Percentiles rank a stretch among this genome's conserved stretches.
phyloP scores from a whole-genome alignment of 164 flowering plant genomes.

The Sedum album region DNA sequence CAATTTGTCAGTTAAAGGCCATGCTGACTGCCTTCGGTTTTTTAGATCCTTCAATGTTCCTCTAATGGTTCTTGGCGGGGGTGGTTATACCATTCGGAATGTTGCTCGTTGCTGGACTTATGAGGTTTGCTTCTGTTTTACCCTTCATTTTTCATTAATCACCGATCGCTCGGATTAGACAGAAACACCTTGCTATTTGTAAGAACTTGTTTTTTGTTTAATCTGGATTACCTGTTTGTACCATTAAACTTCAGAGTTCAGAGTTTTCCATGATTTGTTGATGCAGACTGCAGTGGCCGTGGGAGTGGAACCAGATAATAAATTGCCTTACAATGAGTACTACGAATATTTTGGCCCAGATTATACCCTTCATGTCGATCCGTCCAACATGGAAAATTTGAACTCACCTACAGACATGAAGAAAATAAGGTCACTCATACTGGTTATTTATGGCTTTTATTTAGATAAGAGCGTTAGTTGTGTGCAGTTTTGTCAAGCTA shows the following conservation, averaged over 20 bases:
- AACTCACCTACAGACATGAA: slow-evolving; percentile 66
- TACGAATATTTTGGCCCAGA: slow-evolving; percentile 94
- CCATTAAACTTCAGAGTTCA: background rate
- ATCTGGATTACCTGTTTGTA: background rate
- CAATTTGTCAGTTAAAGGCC: slow-evolving; percentile 86
- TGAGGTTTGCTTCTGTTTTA: slow-evolving; percentile 49
- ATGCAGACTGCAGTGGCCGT: slow-evolving; percentile 93
- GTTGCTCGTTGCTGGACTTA: slow-evolving; percentile 99
- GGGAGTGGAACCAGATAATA: slow-evolving; percentile 82
- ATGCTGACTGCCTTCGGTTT: slow-evolving; percentile 81
- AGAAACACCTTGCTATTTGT: background rate
- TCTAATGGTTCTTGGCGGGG: slow-evolving; percentile 90
- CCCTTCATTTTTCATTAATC: background rate
- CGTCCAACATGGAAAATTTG: slow-evolving; percentile 61
- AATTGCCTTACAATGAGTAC: slow-evolving; percentile 76
- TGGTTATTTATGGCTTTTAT: background rate
- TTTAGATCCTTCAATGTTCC: slow-evolving; percentile 87
- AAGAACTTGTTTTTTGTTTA: background rate
- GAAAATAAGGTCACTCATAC: slow-evolving; percentile 47
- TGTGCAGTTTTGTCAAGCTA: background rate
- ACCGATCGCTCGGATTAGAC: background rate
- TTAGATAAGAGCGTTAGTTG: background rate
- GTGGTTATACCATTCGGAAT: slow-evolving; percentile 87
- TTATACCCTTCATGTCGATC: slow-evolving; percentile 67
- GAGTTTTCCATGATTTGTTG: slow-evolving; percentile 10